Evolutionary conservation across 1,284 basidiomycete genomes (phyloP).

Genomic region (Moesziomyces sp.): DNA sequence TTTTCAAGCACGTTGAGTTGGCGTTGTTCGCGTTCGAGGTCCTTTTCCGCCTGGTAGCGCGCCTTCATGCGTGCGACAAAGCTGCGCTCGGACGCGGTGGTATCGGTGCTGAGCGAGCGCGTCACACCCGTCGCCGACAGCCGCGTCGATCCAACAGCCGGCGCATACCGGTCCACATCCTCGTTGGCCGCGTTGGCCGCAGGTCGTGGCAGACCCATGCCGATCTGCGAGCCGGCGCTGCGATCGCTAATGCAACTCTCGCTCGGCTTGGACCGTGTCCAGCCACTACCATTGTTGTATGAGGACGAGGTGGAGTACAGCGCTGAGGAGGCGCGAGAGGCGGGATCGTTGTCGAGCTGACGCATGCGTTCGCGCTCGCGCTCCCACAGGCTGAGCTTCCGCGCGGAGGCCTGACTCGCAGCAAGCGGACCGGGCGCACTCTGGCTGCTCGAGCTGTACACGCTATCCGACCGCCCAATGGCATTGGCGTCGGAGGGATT

Average conservation of each 20-base stretch:
- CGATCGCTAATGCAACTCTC: constrained; percentile 13
- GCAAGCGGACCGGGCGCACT: background rate
- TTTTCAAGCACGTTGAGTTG: constrained; percentile 43
- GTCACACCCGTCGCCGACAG: constrained; percentile 44
- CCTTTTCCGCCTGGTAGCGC: constrained; percentile 62
- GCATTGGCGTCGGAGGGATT: constrained; percentile 2
- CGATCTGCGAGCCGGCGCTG: constrained; percentile 13
- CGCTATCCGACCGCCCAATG: constrained; percentile 15
- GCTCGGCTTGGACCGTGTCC: constrained; percentile 24
- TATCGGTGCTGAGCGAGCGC: constrained; percentile 58
- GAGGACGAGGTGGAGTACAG: constrained; percentile 15
- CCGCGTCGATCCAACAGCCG: constrained; percentile 51
- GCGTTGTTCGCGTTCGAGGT: constrained; percentile 39
- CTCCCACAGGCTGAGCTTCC: constrained; percentile 50
- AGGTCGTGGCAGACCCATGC: constrained; percentile 29
- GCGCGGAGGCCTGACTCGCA: constrained; percentile 17
- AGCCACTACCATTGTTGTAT: constrained; percentile 8
- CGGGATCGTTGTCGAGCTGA: constrained; percentile 43
- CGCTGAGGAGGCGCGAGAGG: constrained; percentile 21
- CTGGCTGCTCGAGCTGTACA: constrained; percentile 16
- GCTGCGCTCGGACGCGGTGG: constrained; percentile 59
- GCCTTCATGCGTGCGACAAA: constrained; percentile 65
- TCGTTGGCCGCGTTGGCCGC: constrained; percentile 3
- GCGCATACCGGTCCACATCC: constrained; percentile 51
- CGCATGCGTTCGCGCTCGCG: constrained; percentile 51